Evolutionary conservation across 2,329 filamentous ascomycete species (phyloP).

Genomic region (Zymoseptoria passerinii): DNA sequence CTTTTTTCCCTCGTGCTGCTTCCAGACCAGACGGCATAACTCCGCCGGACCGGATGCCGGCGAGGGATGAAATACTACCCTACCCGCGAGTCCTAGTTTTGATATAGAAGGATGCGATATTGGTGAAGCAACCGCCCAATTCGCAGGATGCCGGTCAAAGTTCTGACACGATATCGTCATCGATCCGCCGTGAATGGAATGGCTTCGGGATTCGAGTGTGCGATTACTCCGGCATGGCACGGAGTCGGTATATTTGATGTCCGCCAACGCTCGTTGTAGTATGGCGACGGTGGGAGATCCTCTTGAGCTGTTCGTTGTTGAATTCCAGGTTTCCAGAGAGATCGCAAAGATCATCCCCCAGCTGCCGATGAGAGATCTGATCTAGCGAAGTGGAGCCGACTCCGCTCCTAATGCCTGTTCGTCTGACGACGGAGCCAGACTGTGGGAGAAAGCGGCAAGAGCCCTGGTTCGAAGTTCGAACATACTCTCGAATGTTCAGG

Average conservation of each 20-base stretch:
- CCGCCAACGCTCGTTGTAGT: not conserved
- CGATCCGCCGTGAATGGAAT: slow-evolving; percentile 4
- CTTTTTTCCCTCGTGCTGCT: not conserved
- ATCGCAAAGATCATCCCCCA: not conserved
- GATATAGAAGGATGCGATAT: not conserved
- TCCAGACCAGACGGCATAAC: not conserved
- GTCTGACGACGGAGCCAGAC: too few species aligned
- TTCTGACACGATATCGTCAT: slow-evolving; percentile 8
- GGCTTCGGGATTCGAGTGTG: not conserved
- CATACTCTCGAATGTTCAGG: too few species aligned
- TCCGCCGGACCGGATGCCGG: not conserved
- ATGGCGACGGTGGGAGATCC: not conserved
- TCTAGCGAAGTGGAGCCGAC: not conserved
- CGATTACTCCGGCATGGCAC: not conserved
- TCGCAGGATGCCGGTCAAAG: not conserved
- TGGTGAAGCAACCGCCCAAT: not conserved
- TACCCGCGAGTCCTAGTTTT: not conserved
- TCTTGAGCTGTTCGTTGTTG: not conserved
- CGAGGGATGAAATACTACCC: not conserved
- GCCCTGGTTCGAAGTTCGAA: too few species aligned
- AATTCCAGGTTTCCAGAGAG: not conserved
- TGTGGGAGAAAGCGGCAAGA: too few species aligned
- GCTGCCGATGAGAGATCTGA: not conserved
- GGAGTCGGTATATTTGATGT: not conserved
- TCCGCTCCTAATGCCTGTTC: not conserved